Conservation (phyloP, 2,329 filamentous ascomycete genomes). For the Penicillium sp. region DNA sequence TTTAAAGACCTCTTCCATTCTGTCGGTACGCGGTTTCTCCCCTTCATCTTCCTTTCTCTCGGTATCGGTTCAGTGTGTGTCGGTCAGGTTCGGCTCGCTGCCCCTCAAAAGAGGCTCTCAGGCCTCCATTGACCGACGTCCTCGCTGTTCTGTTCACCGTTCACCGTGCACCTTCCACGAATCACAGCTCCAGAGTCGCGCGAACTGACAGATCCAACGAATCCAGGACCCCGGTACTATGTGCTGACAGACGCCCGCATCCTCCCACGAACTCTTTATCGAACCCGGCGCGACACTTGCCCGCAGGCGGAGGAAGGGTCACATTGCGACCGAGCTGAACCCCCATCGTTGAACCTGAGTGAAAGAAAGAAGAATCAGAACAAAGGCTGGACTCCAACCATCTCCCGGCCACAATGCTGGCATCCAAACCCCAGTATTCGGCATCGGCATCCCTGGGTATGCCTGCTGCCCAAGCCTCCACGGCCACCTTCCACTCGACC, state of each 20-base stretch:
- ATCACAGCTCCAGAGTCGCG: background rate
- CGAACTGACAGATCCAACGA: background rate
- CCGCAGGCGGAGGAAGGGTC: conserved; percentile 15
- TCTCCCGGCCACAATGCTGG: conserved; percentile 38
- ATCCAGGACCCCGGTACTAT: conserved; percentile 19
- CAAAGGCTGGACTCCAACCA: background rate
- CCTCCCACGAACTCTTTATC: conserved; percentile 12
- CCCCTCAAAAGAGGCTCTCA: conserved; percentile 8
- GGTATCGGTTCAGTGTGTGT: conserved; percentile 1
- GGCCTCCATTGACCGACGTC: conserved; percentile 2
- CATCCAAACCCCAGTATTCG: conserved; percentile 47
- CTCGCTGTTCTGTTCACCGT: conserved; percentile 13
- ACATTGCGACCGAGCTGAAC: conserved; percentile 7
- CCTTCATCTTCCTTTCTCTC: conserved; percentile 1
- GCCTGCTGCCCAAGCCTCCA: conserved; percentile 39
- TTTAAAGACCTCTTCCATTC: background rate
- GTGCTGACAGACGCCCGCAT: conserved; percentile 16
- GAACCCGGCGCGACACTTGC: conserved; percentile 12
- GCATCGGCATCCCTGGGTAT: conserved; percentile 35
- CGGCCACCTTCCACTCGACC: conserved; percentile 37
- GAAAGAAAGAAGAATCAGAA: conserved; percentile 4
- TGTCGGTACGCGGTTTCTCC: background rate
- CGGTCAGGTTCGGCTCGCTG: background rate
- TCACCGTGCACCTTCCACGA: too few species aligned
- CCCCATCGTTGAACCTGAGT: conserved; percentile 1